A percentile compares a stretch with the other conserved stretches of the same genome.
Conservation (phyloP, 176 grass and related monocot genomes). For the Aechmea fasciata region DNA sequence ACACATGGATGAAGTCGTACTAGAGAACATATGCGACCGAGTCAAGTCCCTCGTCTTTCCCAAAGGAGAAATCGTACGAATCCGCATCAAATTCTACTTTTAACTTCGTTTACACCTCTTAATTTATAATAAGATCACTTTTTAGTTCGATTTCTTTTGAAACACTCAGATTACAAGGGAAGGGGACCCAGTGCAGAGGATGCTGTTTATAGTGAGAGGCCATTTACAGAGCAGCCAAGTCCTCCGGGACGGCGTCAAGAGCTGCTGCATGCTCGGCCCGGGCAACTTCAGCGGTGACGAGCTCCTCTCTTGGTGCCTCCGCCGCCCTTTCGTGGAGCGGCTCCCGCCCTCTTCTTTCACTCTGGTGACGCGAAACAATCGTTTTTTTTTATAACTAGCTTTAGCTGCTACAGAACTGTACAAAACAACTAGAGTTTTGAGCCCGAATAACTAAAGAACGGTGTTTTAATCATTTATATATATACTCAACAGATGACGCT, state of each 20-base stretch:
- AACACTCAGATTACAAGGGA: slow-evolving; percentile 49
- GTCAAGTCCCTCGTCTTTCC: slow-evolving; percentile 66
- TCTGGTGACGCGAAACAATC: slow-evolving; percentile 12
- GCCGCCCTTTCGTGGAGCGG: slow-evolving; percentile 56
- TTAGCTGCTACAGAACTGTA: too few species aligned
- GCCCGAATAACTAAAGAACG: too few species aligned
- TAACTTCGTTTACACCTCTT: not conserved
- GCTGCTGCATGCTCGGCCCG: slow-evolving; percentile 77
- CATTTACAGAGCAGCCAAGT: slow-evolving; percentile 74
- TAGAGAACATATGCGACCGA: slow-evolving; percentile 95
- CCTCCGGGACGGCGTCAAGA: slow-evolving; percentile 56
- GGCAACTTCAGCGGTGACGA: slow-evolving; percentile 93
- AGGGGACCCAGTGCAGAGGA: slow-evolving; percentile 60
- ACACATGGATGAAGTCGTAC: slow-evolving; percentile 88
- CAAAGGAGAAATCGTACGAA: slow-evolving; percentile 52
- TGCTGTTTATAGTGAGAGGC: slow-evolving; percentile 84
- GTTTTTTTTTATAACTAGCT: too few species aligned
- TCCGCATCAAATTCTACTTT: not conserved
- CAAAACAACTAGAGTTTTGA: too few species aligned
- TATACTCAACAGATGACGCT: slow-evolving; percentile 6
- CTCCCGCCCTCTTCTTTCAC: slow-evolving; percentile 74
- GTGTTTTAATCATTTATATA: too few species aligned
- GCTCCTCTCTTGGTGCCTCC: slow-evolving; percentile 88
- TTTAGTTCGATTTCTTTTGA: not conserved
- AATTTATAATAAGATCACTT: not conserved